phyloP scores from a whole-genome alignment of 106 monocot species.

The Phalaenopsis aphrodite region DNA sequence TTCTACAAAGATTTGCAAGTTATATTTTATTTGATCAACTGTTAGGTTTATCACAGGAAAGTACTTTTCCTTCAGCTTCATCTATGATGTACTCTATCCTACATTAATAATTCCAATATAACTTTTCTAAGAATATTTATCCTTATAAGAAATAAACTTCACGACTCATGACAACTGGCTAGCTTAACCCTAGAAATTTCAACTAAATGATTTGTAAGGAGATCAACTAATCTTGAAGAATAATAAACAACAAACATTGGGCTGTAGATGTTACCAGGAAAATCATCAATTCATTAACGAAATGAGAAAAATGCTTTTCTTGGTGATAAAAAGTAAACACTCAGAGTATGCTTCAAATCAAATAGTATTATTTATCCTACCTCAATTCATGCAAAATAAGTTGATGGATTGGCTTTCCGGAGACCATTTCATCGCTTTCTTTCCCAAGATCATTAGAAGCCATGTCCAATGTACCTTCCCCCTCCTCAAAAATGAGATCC shows the following conservation, averaged over 20 bases:
- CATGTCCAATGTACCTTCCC: slow-evolving; percentile 25
- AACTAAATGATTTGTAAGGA: not conserved
- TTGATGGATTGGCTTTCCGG: slow-evolving; percentile 32
- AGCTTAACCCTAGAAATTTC: too few species aligned
- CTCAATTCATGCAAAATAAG: slow-evolving; percentile 41
- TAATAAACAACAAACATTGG: not conserved
- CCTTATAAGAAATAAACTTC: not conserved
- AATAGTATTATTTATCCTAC: slow-evolving; percentile 13
- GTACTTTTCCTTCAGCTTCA: not conserved
- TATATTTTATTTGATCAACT: too few species aligned
- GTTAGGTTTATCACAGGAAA: not conserved
- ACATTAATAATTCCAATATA: not conserved
- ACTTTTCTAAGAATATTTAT: not conserved
- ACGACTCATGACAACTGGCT: not conserved
- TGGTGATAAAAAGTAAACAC: not conserved
- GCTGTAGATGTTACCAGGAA: not conserved
- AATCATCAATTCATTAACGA: not conserved
- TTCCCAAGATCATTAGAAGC: not conserved
- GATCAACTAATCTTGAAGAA: too few species aligned
- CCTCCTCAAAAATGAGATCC: slow-evolving; percentile 60
- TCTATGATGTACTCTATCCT: not conserved
- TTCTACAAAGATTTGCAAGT: too few species aligned
- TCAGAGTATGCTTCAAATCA: not conserved
- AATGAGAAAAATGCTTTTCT: not conserved
- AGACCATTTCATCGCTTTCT: slow-evolving; percentile 9